These are phyloP conservation scores for Eutrema heterophyllum DNA, from an alignment of 345 rosid species.

Conservation along the genomic window DNA sequence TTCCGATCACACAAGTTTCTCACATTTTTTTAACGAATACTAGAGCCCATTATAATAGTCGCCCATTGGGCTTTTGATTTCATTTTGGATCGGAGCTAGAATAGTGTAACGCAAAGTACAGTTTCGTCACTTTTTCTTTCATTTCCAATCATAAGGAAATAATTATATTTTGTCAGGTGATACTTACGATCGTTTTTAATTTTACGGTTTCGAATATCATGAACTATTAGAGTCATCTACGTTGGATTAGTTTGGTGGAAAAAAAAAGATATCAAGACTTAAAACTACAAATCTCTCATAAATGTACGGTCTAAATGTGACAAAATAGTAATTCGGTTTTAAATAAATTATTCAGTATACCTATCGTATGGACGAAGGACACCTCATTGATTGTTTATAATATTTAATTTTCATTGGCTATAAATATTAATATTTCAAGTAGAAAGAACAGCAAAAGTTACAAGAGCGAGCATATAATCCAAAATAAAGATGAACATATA, in stretches of 20 bases:
- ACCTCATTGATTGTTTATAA: neutral
- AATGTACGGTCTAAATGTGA: neutral
- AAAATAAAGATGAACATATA: constrained; percentile 24
- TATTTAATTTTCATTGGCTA: constrained; percentile 1
- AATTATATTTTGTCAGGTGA: neutral
- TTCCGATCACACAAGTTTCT: constrained; percentile 3
- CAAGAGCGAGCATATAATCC: constrained; percentile 25
- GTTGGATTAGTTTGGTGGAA: neutral
- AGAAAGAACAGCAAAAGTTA: constrained; percentile 15
- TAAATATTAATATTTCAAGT: neutral
- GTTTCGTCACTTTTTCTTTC: neutral
- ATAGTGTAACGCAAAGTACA: neutral
- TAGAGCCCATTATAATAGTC: neutral
- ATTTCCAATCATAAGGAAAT: neutral
- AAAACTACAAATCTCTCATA: neutral
- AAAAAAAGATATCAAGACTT: neutral
- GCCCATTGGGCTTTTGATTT: constrained; percentile 1
- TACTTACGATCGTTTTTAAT: neutral
- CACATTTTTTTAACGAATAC: neutral
- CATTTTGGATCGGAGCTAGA: neutral
- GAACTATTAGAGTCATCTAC: neutral
- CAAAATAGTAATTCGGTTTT: neutral
- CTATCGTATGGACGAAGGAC: neutral
- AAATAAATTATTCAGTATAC: neutral
- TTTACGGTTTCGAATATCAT: neutral